A percentile compares a stretch with the other conserved stretches of the same genome.
Conservation (phyloP, 805 yeast species). For the Teunomyces cretensis region DNA sequence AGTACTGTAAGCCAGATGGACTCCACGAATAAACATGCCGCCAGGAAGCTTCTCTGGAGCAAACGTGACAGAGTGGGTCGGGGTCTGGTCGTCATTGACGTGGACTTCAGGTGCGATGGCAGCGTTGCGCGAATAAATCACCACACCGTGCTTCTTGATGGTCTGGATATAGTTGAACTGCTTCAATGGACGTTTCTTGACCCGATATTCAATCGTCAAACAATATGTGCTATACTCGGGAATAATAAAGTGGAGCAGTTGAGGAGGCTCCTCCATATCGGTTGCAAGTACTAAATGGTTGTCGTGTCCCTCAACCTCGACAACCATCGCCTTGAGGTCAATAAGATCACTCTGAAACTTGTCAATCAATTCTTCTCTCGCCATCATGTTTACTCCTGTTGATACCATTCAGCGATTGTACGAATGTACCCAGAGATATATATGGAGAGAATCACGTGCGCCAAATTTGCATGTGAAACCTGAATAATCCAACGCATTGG, state of each 20-base stretch:
- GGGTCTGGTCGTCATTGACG: constrained; percentile 16
- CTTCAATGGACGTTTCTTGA: constrained; percentile 18
- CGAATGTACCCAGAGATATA: no score
- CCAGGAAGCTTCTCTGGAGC: constrained; percentile 31
- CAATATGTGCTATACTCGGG: constrained; percentile 27
- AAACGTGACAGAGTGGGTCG: constrained; percentile 19
- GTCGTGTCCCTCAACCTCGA: constrained; percentile 27
- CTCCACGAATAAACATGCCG: constrained; percentile 28
- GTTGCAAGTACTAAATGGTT: constrained; percentile 18
- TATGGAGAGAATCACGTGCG: background rate
- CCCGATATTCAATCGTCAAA: constrained; percentile 23
- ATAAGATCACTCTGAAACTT: constrained; percentile 24
- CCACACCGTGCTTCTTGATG: constrained; percentile 27
- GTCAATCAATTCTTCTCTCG: constrained; percentile 12
- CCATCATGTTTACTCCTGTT: background rate
- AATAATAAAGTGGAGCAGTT: constrained; percentile 17
- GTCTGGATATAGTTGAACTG: constrained; percentile 25
- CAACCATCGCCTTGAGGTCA: constrained; percentile 24
- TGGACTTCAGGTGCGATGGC: constrained; percentile 15
- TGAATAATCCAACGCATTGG: background rate
- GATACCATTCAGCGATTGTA: background rate
- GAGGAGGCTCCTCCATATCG: constrained; percentile 28
- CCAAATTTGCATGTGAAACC: background rate
- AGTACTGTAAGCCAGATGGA: constrained; percentile 21
- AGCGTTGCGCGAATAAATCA: constrained; percentile 20